Percentiles rank a stretch among this genome's conserved stretches.
Conservation (phyloP, 108 stramenopile genomes). For the Nannochloropsis granulata region DNA sequence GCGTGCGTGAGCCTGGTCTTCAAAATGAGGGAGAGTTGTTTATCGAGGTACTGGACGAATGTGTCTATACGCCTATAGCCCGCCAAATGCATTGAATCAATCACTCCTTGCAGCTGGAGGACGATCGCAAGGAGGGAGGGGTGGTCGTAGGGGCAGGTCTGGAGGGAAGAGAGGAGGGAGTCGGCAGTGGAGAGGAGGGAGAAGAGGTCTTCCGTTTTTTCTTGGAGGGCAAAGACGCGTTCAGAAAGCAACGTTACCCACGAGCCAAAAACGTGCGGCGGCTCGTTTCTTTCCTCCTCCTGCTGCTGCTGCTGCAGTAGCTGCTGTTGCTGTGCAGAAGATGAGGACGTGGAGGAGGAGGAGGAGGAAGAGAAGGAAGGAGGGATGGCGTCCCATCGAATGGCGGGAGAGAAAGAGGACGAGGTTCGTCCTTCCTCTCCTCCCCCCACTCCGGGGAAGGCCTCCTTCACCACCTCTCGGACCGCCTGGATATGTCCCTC, state of each 20-base stretch:
- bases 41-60: slow-evolving; percentile 42
- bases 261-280: not conserved
- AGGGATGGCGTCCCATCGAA: not conserved
- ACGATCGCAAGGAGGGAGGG: not conserved
- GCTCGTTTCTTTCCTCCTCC: not conserved
- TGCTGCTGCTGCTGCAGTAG: too few species aligned
- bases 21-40: slow-evolving; percentile 48
- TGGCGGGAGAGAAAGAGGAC: slow-evolving; percentile 22
- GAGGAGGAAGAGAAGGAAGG: not conserved
- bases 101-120: slow-evolving; percentile 18
- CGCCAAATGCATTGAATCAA: slow-evolving; percentile 37
- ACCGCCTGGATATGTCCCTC: slow-evolving; percentile 14
- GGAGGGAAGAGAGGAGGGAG: slow-evolving; percentile 10
- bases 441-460: slow-evolving; percentile 6
- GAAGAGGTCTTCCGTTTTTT: slow-evolving; percentile 72
- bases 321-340: too few species aligned
- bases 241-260: slow-evolving; percentile 33
- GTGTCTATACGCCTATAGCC: slow-evolving; percentile 31
- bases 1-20: slow-evolving; percentile 46
- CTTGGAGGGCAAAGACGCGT: slow-evolving; percentile 61
- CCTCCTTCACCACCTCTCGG: slow-evolving; percentile 7
- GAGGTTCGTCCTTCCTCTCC: slow-evolving; percentile 62
- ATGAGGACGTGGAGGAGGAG: not conserved
- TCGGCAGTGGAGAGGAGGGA: slow-evolving; percentile 22
- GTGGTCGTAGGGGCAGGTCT: slow-evolving; percentile 24